Conservation (phyloP, 108 stramenopile genomes). For the Skeletonema potamos region DNA sequence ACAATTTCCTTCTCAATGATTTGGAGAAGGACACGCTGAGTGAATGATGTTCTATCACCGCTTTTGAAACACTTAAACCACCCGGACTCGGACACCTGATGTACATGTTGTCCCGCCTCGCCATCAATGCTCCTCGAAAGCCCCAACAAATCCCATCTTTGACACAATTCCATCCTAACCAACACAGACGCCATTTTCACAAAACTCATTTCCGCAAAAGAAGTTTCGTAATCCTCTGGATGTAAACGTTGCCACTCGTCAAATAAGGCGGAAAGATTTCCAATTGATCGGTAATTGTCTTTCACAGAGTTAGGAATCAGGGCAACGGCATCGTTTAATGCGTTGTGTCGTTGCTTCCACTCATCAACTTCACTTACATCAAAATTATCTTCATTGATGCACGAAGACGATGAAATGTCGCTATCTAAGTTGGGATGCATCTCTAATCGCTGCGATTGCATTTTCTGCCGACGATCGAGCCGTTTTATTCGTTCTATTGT, state of each 20-base stretch:
- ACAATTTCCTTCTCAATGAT: conserved; percentile 18
- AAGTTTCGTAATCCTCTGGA: conserved; percentile 68
- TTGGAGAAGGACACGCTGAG: conserved; percentile 3
- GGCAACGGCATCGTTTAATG: conserved; percentile 55
- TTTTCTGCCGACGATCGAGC: conserved; percentile 21
- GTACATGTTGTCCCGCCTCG: neutral
- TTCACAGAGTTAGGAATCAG: conserved; percentile 62
- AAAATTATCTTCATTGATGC: conserved; percentile 22
- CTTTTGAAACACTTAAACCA: conserved; percentile 30
- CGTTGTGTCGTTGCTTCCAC: conserved; percentile 42
- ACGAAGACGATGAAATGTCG: neutral
- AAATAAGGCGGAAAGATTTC: conserved; percentile 48
- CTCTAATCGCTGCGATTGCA: conserved; percentile 2
- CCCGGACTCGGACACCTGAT: conserved; percentile 18
- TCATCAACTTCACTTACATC: conserved; percentile 31
- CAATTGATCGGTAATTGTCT: conserved; percentile 58
- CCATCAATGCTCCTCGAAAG: neutral
- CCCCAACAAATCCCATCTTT: conserved; percentile 35
- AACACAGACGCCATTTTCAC: conserved; percentile 66
- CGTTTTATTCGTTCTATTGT: conserved; percentile 57
- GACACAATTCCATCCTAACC: conserved; percentile 58
- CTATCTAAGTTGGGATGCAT: conserved; percentile 7
- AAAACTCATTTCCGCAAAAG: conserved; percentile 69
- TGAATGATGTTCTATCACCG: neutral
- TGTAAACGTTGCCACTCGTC: conserved; percentile 55